Evolutionary conservation across 345 rosid species (phyloP).

Genomic region (Trapa incisa): DNA sequence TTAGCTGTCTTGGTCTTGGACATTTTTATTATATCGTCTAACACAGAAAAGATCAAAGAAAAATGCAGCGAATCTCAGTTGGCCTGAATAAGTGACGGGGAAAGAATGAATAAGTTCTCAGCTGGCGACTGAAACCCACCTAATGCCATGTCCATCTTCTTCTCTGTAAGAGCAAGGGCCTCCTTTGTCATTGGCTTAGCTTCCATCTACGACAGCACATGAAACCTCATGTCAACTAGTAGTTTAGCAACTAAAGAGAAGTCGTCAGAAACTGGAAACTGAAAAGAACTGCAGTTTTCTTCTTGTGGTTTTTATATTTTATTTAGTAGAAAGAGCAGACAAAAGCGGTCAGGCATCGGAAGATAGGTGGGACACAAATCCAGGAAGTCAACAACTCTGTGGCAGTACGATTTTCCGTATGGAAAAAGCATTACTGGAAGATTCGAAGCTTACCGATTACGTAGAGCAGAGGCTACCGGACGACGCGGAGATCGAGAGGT

Average conservation of each 20-base stretch:
- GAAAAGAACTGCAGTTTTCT: background rate
- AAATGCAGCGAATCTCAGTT: background rate
- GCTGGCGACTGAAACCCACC: conserved; percentile 23
- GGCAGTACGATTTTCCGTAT: background rate
- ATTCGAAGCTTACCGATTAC: background rate
- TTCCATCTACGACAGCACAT: conserved; percentile 34
- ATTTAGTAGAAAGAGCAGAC: background rate
- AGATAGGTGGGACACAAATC: background rate
- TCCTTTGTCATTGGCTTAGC: conserved; percentile 54
- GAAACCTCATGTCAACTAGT: background rate
- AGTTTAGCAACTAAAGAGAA: background rate
- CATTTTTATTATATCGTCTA: conserved; percentile 83
- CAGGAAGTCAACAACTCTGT: background rate
- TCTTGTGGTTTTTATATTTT: background rate
- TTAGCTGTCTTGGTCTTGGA: conserved; percentile 41
- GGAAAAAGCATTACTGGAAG: background rate
- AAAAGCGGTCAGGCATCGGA: background rate
- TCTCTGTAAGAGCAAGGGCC: conserved; percentile 79
- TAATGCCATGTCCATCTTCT: conserved; percentile 85
- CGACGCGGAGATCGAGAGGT: background rate
- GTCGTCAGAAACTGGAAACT: background rate
- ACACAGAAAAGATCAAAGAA: background rate
- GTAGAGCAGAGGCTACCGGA: background rate
- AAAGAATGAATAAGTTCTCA: background rate
- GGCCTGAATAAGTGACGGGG: conserved; percentile 4